Percentiles rank a stretch among this genome's conserved stretches.
phyloP scores from a whole-genome alignment of 805 yeast genomes.

The Candida wancherniae region DNA sequence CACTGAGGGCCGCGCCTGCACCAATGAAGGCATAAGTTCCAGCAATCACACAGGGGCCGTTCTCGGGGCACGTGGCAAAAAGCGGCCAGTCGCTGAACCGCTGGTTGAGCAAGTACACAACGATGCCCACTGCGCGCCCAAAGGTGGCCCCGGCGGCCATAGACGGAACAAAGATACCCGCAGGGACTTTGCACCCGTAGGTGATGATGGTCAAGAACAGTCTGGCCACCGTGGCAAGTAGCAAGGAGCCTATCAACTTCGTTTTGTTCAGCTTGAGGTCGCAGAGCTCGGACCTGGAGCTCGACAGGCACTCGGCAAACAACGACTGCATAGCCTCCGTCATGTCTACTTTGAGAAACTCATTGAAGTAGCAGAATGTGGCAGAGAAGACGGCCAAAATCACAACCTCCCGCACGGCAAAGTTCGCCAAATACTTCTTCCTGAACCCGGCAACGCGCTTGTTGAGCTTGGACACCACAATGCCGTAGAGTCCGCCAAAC shows the following conservation, averaged over 20 bases:
- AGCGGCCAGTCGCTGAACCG: conserved; percentile 31
- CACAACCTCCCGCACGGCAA: conserved; percentile 68
- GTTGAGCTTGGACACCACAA: conserved; percentile 68
- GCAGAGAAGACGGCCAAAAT: conserved; percentile 67
- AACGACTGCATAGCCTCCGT: conserved; percentile 89
- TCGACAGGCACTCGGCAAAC: conserved; percentile 72
- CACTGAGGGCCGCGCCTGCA: conserved; percentile 92
- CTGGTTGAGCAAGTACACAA: conserved; percentile 46
- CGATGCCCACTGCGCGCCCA: conserved; percentile 80
- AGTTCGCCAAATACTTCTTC: conserved; percentile 54
- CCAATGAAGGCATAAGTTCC: conserved; percentile 96
- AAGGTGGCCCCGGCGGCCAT: conserved; percentile 96
- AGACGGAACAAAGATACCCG: conserved; percentile 96
- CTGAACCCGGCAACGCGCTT: conserved; percentile 73
- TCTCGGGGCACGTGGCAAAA: conserved; percentile 29
- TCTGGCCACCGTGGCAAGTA: conserved; percentile 68
- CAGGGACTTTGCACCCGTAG: conserved; percentile 91
- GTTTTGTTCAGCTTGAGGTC: conserved; percentile 23
- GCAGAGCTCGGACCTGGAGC: conserved; percentile 41
- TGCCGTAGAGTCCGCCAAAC: conserved; percentile 91
- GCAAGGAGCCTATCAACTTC: conserved; percentile 46
- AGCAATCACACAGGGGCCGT: conserved; percentile 67
- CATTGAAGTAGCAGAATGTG: conserved; percentile 74
- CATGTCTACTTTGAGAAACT: conserved; percentile 82
- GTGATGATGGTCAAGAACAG: conserved; percentile 72